Percentiles rank a stretch among this genome's conserved stretches.
Conservation (phyloP, 345 rosid genomes). For the Lumnitzera littorea region DNA sequence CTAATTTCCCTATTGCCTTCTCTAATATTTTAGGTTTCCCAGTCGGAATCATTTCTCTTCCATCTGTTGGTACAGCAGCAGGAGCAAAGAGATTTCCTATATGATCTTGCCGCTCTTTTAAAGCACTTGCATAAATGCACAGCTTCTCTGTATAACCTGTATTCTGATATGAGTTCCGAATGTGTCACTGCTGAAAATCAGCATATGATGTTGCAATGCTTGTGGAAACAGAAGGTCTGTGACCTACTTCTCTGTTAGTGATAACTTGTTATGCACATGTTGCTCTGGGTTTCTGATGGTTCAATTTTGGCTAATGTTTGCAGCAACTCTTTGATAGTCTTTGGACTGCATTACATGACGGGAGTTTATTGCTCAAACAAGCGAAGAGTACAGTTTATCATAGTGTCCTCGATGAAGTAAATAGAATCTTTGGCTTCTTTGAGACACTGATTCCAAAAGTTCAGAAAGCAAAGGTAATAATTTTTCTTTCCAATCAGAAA, state of each 20-base stretch:
- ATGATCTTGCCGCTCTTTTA: constrained; percentile 44
- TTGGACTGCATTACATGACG: too few species aligned
- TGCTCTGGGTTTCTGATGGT: constrained; percentile 23
- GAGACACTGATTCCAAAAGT: too few species aligned
- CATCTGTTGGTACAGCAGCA: constrained; percentile 78
- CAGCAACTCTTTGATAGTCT: too few species aligned
- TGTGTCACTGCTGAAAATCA: constrained; percentile 48
- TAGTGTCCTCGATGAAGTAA: too few species aligned
- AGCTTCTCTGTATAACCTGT: constrained; percentile 32
- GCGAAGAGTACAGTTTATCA: too few species aligned
- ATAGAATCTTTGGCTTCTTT: too few species aligned
- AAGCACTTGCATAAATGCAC: constrained; percentile 35
- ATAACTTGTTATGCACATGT: too few species aligned
- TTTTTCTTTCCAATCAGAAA: too few species aligned
- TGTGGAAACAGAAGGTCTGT: constrained; percentile 85
- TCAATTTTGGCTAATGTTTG: constrained; percentile 43
- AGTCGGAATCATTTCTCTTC: constrained; percentile 65
- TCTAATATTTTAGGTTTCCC: constrained; percentile 42
- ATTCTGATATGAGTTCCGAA: constrained; percentile 21
- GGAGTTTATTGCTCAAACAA: too few species aligned
- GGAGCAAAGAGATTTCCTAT: constrained; percentile 56
- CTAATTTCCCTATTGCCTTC: not conserved
- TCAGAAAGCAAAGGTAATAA: too few species aligned
- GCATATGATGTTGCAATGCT: constrained; percentile 39
- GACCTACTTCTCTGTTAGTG: constrained; percentile 5